Evolutionary conservation across 1,284 basidiomycete genomes (phyloP), one percentile per base, ranked within the genome.

Genomic region (Marasmius tenuissimus): DNA sequence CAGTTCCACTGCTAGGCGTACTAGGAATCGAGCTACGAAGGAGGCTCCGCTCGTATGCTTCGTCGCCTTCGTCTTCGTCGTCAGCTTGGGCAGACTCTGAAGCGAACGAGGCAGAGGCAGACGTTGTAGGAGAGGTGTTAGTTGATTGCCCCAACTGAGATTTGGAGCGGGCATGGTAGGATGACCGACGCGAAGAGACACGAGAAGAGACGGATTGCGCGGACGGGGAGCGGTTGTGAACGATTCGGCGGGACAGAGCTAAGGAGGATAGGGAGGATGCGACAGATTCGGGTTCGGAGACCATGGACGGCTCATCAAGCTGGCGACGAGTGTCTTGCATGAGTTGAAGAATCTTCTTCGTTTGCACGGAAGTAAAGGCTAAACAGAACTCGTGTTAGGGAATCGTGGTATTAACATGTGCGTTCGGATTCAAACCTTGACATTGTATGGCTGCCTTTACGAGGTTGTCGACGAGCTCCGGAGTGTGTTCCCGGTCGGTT

Each of bases 341-440:
- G 67, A 48, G 42, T 45, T 35, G 40, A 14, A 5, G 47, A 35
- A 38, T 48, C 9, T 37, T 58, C 42, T 37, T 45, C 35, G 80
- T 71, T 68, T 91, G 88, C 59, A 86, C 85, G 37, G 77, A 68
- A 14, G 86, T 87, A 70, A 90, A 89, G 10, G 83, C 88, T 88
- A 67, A 59, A 55, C 45, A 39, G 66, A 59, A 61, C 58, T 18
- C 53, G 48, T 59, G 48, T 54, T 57, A 22, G 49, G 37, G 62
- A 8, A 34, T 22, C 14, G 33, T 11, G 35, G n/a, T 14, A 34
- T 16, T 18, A 53, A 8, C 16, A 52, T 57, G 61, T 11, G 14
- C 45, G 38, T 16, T 52, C 10, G 22, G 1, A 56, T 49, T 65
- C 72, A 12, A 63, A 89, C 89, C 85, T 72, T 79, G 80, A 70